Base-by-base conservation (phyloP, 2,329 filamentous ascomycete species). In the Aspergillus vadensis region DNA sequence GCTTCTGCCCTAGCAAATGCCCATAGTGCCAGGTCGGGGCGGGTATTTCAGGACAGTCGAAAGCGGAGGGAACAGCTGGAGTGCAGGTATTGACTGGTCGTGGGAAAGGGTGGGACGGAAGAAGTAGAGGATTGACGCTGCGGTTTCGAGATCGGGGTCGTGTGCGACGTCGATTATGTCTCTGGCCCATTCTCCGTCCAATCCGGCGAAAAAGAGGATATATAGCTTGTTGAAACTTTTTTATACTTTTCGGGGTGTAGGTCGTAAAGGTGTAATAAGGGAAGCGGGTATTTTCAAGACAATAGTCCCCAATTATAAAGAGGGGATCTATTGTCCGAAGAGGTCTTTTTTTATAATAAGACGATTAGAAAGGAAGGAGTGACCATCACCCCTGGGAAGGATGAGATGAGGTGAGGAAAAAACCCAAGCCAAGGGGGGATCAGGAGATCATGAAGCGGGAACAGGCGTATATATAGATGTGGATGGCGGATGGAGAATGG, bases 141-240 rank as follows among this genome's bases (percentile, higher is more conserved):
- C 70, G 68, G 62, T 76, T 73, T 66, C 73, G 74, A 59, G 74
- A 75, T 63, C 76, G 76, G 66, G 76, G 74, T 63, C 78, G 75
- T 62, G 75, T 78, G 54, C 77, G 76, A 63, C 79, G 75, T 72
- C 79, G 73, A 63, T 81, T 81, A 64, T 81, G 79, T 65, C 77
- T 77, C 65, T 80, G 79, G 68, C 78, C 78, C 78, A 80, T 80
- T 63, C 68, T 74, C 61, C 59, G 47, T 23, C 47, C 48, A 23
- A 43, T 59, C 39, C 12, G 38, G 57, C 32, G 32, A 49, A 49
- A 55, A 56, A 57, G 36, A 41, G 52, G 32, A 36, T 15, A 36
- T 36, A 59, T 57, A 60, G 30, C 25, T 51, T 52, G 38, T 39
- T 44, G 32, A 36, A 36, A 30, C 27, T 50, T 10, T 43, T 47